Evolutionary conservation across 352 stramenopile species (phyloP).

Genomic region (Pythium graminicola): DNA sequence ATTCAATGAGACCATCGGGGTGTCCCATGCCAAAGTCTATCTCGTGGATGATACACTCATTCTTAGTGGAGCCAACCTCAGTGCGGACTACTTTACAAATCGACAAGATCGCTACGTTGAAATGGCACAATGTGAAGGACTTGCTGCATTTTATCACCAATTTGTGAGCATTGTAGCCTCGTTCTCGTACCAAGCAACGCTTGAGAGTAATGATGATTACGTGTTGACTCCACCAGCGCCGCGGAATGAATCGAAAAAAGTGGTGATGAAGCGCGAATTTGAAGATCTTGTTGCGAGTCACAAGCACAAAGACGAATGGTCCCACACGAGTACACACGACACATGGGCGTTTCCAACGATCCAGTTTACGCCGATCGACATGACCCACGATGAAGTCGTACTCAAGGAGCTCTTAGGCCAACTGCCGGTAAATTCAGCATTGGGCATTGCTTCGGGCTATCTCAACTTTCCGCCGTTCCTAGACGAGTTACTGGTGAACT

Average conservation of each 20-base stretch:
- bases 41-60: conserved; percentile 74
- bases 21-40: conserved; percentile 83
- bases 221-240: neutral
- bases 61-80: conserved; percentile 78
- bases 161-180: conserved; percentile 48
- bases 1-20: conserved; percentile 79
- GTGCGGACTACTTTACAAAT: conserved; percentile 80
- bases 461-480: conserved; percentile 75
- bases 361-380: conserved; percentile 58
- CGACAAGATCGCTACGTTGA: conserved; percentile 77
- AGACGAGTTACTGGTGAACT: conserved; percentile 41
- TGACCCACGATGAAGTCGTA: conserved; percentile 52
- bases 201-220: conserved; percentile 15
- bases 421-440: conserved; percentile 34
- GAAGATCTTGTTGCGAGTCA: conserved; percentile 32
- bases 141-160: conserved; percentile 64
- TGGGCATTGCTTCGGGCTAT: conserved; percentile 73
- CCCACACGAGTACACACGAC: conserved; percentile 19
- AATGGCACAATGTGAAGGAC: conserved; percentile 35
- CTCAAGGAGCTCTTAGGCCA: conserved; percentile 40
- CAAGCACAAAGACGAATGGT: conserved; percentile 19
- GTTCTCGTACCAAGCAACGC: conserved; percentile 39
- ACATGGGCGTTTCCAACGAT: conserved; percentile 70
- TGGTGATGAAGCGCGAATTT: conserved; percentile 36
- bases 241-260: conserved; percentile 9